Percentiles rank a stretch among this genome's conserved stretches.
These are phyloP conservation scores for Agrostemma githago DNA, from an alignment of 148 eudicot genomes.

Conservation along the genomic window DNA sequence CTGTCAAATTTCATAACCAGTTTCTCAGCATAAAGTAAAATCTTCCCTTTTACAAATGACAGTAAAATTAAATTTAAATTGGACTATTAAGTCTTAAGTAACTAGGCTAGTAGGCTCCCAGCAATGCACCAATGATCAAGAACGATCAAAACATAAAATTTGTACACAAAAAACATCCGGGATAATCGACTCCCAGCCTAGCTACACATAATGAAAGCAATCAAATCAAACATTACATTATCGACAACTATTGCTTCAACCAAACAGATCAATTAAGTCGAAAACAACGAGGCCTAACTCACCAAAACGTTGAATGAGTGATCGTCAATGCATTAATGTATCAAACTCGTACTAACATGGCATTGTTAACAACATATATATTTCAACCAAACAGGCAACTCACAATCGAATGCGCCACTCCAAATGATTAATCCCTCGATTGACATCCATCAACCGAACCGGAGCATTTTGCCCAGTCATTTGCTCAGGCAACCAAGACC, in stretches of 20 bases:
- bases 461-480: conserved; percentile 37
- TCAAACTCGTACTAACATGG: background rate
- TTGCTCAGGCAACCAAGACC: conserved; percentile 63
- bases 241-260: background rate
- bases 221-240: background rate
- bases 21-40: background rate
- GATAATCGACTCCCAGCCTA: too few relatives aligned
- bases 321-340: background rate
- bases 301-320: background rate
- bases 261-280: background rate
- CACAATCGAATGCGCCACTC: conserved; percentile 84
- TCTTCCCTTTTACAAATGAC: background rate
- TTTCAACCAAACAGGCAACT: conserved; percentile 26
- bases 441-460: conserved; percentile 66
- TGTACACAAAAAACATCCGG: too few relatives aligned
- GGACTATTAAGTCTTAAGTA: background rate
- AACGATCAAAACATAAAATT: too few relatives aligned
- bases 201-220: background rate
- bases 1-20: conserved; percentile 9
- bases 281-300: background rate
- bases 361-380: background rate
- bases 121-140: background rate
- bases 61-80: background rate
- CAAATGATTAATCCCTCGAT: conserved; percentile 42
- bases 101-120: background rate